Percentiles rank a stretch among this genome's conserved stretches.
Conservation (phyloP, 768 basidiomycete genomes). For the Hypholoma fasciculare region DNA sequence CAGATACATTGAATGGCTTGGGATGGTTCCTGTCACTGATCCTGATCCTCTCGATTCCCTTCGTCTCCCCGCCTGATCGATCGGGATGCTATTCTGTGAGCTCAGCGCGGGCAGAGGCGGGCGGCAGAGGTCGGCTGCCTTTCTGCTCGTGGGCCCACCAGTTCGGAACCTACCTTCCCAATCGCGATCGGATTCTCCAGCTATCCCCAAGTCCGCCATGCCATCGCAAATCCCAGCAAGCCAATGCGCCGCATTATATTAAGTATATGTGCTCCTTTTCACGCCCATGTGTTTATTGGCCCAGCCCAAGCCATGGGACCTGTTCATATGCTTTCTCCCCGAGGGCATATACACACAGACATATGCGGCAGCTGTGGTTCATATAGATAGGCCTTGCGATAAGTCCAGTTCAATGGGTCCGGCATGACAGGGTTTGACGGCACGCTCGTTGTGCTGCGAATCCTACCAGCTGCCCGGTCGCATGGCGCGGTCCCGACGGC, state of each 20-base stretch:
- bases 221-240: background rate
- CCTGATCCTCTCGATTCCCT: conserved; percentile 3
- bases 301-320: conserved; percentile 1
- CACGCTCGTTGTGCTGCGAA: background rate
- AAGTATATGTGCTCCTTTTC: too few species aligned
- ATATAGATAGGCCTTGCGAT: too few species aligned
- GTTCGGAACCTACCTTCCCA: background rate
- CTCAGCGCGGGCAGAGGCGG: too few species aligned
- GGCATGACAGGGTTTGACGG: background rate
- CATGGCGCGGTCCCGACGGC: conserved; percentile 6
- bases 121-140: background rate
- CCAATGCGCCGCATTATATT: background rate
- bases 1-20: background rate
- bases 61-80: background rate
- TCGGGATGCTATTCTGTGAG: too few species aligned
- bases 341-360: background rate
- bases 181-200: background rate
- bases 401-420: background rate
- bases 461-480: background rate
- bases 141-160: background rate
- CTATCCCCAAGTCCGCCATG: background rate
- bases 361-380: too few species aligned
- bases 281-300: background rate
- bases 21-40: conserved; percentile 7
- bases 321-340: background rate